phyloP scores from a whole-genome alignment of 2,329 filamentous ascomycete genomes.

The Ophiosphaerella korrae region DNA sequence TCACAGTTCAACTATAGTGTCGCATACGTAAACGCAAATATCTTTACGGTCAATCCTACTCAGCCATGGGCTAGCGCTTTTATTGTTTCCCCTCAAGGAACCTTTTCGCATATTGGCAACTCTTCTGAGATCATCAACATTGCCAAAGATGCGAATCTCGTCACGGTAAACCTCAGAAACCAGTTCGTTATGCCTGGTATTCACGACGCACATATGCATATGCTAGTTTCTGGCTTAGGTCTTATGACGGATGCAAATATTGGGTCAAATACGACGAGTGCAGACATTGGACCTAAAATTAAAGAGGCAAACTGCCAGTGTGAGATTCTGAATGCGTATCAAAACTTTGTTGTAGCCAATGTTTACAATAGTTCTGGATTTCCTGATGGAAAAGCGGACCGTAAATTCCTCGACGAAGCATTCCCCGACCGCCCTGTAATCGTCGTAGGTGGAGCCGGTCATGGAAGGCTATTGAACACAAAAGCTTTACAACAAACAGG shows the following conservation, averaged over 20 bases:
- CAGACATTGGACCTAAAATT: conserved; percentile 26
- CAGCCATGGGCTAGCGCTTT: conserved; percentile 34
- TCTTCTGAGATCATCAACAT: conserved; percentile 22
- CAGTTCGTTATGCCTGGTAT: conserved; percentile 46
- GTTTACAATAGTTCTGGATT: conserved; percentile 21
- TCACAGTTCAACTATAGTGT: too few species aligned
- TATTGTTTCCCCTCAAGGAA: conserved; percentile 33
- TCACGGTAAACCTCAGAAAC: conserved; percentile 32
- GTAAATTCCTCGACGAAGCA: conserved; percentile 25
- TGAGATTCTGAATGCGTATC: conserved; percentile 29
- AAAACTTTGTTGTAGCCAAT: conserved; percentile 29
- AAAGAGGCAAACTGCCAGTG: conserved; percentile 35
- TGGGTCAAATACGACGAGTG: conserved; percentile 26
- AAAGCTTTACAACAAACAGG: conserved; percentile 19
- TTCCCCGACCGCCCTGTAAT: conserved; percentile 39
- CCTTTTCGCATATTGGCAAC: conserved; percentile 32
- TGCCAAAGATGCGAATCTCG: conserved; percentile 15
- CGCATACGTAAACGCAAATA: conserved; percentile 36
- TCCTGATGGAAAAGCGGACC: conserved; percentile 25
- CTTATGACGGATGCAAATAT: conserved; percentile 33
- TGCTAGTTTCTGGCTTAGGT: conserved; percentile 34
- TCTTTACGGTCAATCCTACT: conserved; percentile 33
- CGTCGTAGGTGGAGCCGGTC: conserved; percentile 34
- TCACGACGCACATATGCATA: conserved; percentile 45
- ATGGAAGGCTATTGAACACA: conserved; percentile 27